Conservation (phyloP, 1,284 basidiomycete genomes). For the Leccinum pachyderme region DNA sequence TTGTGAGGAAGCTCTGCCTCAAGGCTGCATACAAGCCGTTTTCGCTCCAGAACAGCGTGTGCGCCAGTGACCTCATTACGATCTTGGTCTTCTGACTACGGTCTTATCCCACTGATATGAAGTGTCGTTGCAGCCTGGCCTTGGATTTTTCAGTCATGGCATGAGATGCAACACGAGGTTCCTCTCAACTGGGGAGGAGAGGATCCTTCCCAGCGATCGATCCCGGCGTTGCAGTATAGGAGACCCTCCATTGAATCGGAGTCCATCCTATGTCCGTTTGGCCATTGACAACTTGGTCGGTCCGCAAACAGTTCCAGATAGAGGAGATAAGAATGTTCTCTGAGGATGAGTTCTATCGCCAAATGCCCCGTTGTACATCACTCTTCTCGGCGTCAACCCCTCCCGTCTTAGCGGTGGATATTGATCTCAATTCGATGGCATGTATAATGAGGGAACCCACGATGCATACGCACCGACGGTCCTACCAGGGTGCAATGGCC, state of each 20-base stretch:
- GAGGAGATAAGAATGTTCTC: constrained; percentile 8
- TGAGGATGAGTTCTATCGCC: background rate
- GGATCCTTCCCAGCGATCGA: background rate
- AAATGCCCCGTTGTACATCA: background rate
- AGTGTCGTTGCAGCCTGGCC: constrained; percentile 10
- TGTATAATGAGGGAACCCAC: background rate
- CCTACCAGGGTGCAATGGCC: background rate
- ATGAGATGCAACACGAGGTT: constrained; percentile 16
- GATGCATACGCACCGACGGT: background rate
- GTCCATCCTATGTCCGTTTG: background rate
- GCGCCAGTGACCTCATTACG: constrained; percentile 24
- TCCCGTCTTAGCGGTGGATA: background rate
- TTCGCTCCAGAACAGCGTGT: constrained; percentile 6
- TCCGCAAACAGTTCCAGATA: background rate
- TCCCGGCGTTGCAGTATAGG: constrained; percentile 1
- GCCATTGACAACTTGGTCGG: constrained; percentile 4
- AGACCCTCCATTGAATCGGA: constrained; percentile 6
- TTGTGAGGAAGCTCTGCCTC: background rate
- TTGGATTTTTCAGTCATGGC: constrained; percentile 25
- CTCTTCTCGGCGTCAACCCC: background rate
- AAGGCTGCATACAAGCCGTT: constrained; percentile 17
- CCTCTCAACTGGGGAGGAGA: constrained; percentile 10
- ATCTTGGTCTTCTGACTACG: constrained; percentile 8
- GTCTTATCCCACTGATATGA: background rate
- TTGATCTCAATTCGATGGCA: background rate